Base-by-base conservation (phyloP, 768 basidiomycete species). In the Naganishia vaughanmartiniae region DNA sequence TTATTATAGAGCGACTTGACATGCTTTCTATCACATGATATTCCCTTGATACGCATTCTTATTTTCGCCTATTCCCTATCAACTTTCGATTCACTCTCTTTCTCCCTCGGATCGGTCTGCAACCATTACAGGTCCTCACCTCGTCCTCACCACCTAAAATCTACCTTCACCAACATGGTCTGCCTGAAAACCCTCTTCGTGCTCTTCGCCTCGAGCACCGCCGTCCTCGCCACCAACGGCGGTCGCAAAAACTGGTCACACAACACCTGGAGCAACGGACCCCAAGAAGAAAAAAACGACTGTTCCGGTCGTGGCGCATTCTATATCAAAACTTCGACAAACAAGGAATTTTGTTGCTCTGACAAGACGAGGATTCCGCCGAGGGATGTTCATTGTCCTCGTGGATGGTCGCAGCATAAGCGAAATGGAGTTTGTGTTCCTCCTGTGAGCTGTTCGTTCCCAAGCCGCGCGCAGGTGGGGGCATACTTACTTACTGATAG, bases 291-390 rank as follows among this genome's bases (percentile, higher is more conserved):
- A 33, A 51, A 58, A 36, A 66, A 73, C 46, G 71, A 76, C n/a
- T 76, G 76, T 67, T 68, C 69, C 9, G 45, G 30, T 45, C 33
- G 54, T 1, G 76, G 76, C 14, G 58, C 58, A 21, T 76, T 76
- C 72, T 45, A 45, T 30, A 54, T 70, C 51, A 21, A 51, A 0
- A 70, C 66, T 1, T 14, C 9, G 45, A 69, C 46, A 31, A 46
- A 46, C 10, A 57, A 70, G 11, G 67, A 73, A 26, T 54, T 74
- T 53, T 76, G 76, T 67, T 76, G 58, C 51, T 72, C 71, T 30
- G 54, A 66, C 39, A 54, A 66, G 39, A 76, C 76, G 14, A 66
- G 74, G 45, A 70, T 33, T 9, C 42, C 67, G 58, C 58, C 57
- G 14, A 54, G 48, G 30, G 46, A 63, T 51, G 30, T 54, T 11